Conservation (phyloP, 2,329 filamentous ascomycete species). For the Teratosphaeria pseudoeucalypti region DNA sequence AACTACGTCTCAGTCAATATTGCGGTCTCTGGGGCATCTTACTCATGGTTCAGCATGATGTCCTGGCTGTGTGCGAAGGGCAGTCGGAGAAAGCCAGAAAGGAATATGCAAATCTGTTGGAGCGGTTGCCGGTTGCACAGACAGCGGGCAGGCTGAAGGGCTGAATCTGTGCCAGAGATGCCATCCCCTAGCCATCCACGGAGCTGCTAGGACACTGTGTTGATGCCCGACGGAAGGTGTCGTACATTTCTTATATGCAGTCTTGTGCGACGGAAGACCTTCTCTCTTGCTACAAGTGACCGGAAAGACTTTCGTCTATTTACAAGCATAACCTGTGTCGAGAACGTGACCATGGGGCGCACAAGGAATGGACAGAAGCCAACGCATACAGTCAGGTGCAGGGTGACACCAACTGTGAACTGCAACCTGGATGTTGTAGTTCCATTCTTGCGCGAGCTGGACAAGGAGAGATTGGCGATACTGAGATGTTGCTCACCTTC, state of each 20-base stretch:
- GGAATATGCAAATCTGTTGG: conserved; percentile 10
- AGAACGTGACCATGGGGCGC: neutral
- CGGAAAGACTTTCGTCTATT: neutral
- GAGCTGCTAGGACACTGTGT: neutral
- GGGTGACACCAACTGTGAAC: conserved; percentile 15
- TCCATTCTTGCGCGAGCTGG: neutral
- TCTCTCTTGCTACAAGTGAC: neutral
- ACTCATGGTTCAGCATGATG: neutral
- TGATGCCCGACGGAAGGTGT: conserved; percentile 5
- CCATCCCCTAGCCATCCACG: neutral
- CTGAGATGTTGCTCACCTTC: conserved; percentile 40
- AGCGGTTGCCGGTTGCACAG: conserved; percentile 4
- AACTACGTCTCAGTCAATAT: conserved; percentile 42
- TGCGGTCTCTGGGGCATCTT: conserved; percentile 3
- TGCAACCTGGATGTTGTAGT: conserved; percentile 1
- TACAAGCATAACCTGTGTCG: neutral
- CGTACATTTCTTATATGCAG: neutral
- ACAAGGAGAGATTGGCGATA: neutral
- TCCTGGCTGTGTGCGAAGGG: neutral
- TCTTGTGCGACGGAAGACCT: neutral
- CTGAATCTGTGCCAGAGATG: neutral
- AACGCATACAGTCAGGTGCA: conserved; percentile 19
- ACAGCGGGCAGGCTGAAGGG: neutral
- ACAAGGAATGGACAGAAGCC: conserved; percentile 3
- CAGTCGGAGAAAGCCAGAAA: neutral